Evolutionary conservation across 176 grass and related monocot genomes (phyloP).

Genomic region (Typha latifolia): DNA sequence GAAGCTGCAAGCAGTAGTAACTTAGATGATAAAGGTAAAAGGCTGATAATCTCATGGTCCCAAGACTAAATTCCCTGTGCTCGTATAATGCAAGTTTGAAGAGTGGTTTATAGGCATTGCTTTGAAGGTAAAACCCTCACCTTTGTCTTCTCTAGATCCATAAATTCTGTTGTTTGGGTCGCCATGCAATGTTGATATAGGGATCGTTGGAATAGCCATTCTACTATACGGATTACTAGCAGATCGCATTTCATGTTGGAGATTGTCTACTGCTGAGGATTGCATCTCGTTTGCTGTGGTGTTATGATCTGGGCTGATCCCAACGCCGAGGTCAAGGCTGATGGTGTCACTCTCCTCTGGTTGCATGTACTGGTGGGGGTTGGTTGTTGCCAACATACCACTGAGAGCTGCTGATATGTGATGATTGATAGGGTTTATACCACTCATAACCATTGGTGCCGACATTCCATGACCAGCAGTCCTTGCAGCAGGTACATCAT

Average conservation of each 20-base stretch:
- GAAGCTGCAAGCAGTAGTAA: too few species aligned
- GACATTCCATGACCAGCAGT: conserved; percentile 56
- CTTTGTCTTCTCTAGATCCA: conserved; percentile 48
- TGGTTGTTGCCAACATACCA: conserved; percentile 43
- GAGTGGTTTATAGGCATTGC: conserved; percentile 55
- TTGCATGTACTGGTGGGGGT: conserved; percentile 48
- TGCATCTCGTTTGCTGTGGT: conserved; percentile 39
- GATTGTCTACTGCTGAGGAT: conserved; percentile 22
- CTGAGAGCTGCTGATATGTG: conserved; percentile 31
- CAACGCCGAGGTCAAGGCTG: conserved; percentile 92
- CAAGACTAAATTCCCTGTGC: conserved; percentile 80
- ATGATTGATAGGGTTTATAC: conserved; percentile 28
- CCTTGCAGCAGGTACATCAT: conserved; percentile 88
- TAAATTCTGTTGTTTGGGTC: conserved; percentile 32
- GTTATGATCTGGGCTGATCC: conserved; percentile 65
- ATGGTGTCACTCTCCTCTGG: conserved; percentile 42
- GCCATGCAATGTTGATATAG: conserved; percentile 31
- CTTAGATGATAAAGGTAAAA: too few species aligned
- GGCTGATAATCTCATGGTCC: conserved; percentile 44
- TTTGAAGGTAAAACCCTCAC: conserved; percentile 82
- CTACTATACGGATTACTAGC: conserved; percentile 35
- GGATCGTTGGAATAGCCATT: conserved; percentile 34
- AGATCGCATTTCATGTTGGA: conserved; percentile 57
- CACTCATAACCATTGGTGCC: conserved; percentile 19
- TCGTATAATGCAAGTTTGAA: conserved; percentile 71